Base-by-base conservation (phyloP, 176 grass and related monocot genomes). In the Zoysia japonica region DNA sequence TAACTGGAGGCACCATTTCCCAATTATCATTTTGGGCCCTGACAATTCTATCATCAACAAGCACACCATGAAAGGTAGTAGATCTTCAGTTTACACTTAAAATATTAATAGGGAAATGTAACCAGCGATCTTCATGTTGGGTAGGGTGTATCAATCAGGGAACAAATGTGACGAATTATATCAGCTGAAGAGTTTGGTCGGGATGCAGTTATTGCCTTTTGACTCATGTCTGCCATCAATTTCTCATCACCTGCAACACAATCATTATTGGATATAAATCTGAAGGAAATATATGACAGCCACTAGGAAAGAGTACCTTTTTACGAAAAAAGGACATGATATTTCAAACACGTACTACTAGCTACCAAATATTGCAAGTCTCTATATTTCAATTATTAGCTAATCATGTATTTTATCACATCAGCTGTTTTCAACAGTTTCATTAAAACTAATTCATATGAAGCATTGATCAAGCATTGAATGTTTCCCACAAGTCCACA, bases 191-290 rank as follows among this genome's bases (percentile, higher is more conserved):
- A 75, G 88, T 91, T 64, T 42, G 91, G 94, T 65, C 70, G 87
- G 45, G 94, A 56, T 75, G 77, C 86, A 75, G 71, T 86, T 54
- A 89, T 55, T 80, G 94, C 94, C 89, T 90, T 97, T 68, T 87
- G 79, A 52, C 86, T 87, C 81, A 97, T 97, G 63, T 93, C 94
- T 73, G 89, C 76, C 89, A 88, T 93, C 71, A 97, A 72, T 68
- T 83, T 91, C 49, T 86, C 87, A 84, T 97, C 83, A 85, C 91
- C 94, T 97, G 82, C 67, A 88, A 63, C 72, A 81, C 61, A 52
- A 52, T 66, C 55, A 11, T 36, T 44, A 19, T 65, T 19, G 28
- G 47, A 78, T 47, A 66, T 54, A 63, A 28, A 38, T 59, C 47
- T 78, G 66, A 78, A 52, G 12, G 41, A 76, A 43, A 61, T 55